These are phyloP conservation scores for Zoysia pacifica DNA, from an alignment of 176 grass and related monocot genomes.

Conservation along the genomic window DNA sequence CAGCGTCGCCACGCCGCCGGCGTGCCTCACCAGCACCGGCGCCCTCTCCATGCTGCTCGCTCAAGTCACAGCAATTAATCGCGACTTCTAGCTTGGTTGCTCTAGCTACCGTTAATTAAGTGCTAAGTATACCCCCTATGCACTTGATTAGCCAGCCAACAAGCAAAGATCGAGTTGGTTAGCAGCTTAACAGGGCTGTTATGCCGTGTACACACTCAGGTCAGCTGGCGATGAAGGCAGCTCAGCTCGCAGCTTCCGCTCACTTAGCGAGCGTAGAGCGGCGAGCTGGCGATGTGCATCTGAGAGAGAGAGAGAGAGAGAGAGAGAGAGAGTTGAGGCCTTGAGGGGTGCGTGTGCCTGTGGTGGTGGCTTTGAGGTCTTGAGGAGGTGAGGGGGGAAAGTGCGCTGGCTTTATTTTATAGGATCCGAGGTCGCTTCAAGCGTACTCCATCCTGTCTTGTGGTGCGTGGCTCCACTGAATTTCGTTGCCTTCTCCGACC, in stretches of 20 bases:
- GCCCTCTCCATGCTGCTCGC: slow-evolving; percentile 39
- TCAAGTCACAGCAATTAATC: background rate
- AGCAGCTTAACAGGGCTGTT: background rate
- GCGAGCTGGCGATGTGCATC: slow-evolving; percentile 28
- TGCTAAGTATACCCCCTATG: no score
- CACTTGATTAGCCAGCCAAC: no score
- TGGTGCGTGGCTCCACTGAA: background rate
- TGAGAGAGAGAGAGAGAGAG: slow-evolving; percentile 3
- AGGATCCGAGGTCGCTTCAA: slow-evolving; percentile 50
- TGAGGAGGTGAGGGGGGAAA: background rate
- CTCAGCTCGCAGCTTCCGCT: slow-evolving; percentile 14
- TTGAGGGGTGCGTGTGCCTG: background rate
- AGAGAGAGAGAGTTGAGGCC: background rate
- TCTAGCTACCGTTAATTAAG: background rate
- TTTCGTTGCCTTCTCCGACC: slow-evolving; percentile 49
- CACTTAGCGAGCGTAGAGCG: slow-evolving; percentile 31
- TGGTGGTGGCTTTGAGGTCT: background rate
- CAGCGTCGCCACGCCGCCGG: slow-evolving; percentile 43
- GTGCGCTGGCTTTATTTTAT: slow-evolving; percentile 56
- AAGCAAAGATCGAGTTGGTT: no score
- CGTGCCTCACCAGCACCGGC: slow-evolving; percentile 48
- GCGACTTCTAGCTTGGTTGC: background rate
- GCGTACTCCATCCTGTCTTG: slow-evolving; percentile 40
- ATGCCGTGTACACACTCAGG: no score
- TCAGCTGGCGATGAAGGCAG: background rate